Conservation (phyloP, 164 flowering plant species). For the Houttuynia cordata region DNA sequence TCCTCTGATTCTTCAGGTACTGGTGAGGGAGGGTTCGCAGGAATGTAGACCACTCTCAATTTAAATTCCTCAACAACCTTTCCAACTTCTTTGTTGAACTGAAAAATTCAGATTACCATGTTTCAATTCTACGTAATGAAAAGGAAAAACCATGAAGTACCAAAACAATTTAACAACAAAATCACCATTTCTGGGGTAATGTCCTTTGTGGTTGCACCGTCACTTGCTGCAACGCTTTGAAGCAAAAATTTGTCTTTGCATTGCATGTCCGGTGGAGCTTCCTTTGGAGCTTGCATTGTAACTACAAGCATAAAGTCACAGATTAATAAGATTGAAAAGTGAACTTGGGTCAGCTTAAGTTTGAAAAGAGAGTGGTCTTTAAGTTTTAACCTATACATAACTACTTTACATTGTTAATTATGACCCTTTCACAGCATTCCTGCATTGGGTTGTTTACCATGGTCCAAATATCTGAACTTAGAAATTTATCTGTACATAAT, state of each 20-base stretch:
- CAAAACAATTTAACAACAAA: neutral
- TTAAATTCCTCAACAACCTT: slow-evolving; percentile 71
- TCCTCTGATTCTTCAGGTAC: slow-evolving; percentile 94
- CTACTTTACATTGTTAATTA: too few relatives aligned
- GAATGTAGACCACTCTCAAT: slow-evolving; percentile 69
- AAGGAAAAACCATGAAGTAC: neutral
- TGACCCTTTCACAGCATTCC: too few relatives aligned
- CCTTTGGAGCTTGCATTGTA: slow-evolving; percentile 87
- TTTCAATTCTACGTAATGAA: neutral
- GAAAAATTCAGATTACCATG: slow-evolving; percentile 11
- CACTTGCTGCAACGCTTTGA: slow-evolving; percentile 48
- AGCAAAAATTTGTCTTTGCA: slow-evolving; percentile 89
- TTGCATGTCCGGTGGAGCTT: slow-evolving; percentile 67
- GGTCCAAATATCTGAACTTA: too few relatives aligned
- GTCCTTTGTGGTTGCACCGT: slow-evolving; percentile 41
- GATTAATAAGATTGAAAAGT: too few relatives aligned
- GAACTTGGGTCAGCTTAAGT: too few relatives aligned
- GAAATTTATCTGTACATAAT: too few relatives aligned
- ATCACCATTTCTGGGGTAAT: slow-evolving; percentile 60
- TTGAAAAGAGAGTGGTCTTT: too few relatives aligned
- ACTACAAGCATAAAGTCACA: slow-evolving; percentile 22
- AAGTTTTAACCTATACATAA: too few relatives aligned
- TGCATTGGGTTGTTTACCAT: too few relatives aligned
- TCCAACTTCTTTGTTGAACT: slow-evolving; percentile 73
- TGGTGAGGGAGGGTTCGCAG: slow-evolving; percentile 87